Evolutionary conservation across 2,329 filamentous ascomycete species (phyloP).

Genomic region (Xylaria sp.): DNA sequence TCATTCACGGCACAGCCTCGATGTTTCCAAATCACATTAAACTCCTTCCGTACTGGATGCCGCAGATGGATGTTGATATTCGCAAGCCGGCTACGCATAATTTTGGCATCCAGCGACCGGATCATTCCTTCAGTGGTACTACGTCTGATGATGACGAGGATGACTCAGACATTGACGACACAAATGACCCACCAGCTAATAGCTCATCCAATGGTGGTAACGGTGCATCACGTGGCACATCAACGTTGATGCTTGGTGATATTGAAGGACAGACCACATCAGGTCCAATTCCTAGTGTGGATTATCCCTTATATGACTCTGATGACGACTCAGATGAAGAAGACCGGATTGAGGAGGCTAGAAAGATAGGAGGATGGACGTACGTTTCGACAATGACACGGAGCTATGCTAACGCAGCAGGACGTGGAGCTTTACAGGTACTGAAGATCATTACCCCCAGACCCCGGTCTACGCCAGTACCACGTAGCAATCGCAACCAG

Average conservation of each 20-base stretch:
- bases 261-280: conserved; percentile 84
- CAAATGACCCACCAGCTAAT: conserved; percentile 39
- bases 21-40: conserved; percentile 89
- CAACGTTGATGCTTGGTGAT: conserved; percentile 58
- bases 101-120: conserved; percentile 88
- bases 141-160: conserved; percentile 81
- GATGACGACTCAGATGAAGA: conserved; percentile 82
- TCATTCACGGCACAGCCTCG: conserved; percentile 92
- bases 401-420: conserved; percentile 57
- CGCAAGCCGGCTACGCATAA: conserved; percentile 88
- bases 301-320: conserved; percentile 91
- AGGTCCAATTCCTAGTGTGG: conserved; percentile 68
- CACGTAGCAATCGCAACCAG: conserved; percentile 64
- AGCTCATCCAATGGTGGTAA: conserved; percentile 34
- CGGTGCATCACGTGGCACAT: conserved; percentile 39
- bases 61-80: conserved; percentile 98
- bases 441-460: conserved; percentile 64
- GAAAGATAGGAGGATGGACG: conserved; percentile 77
- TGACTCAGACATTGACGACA: conserved; percentile 73
- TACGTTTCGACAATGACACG: conserved; percentile 73
- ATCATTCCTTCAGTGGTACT: conserved; percentile 77
- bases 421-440: conserved; percentile 55
- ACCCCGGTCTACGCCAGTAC: conserved; percentile 66
- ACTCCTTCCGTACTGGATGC: conserved; percentile 95
- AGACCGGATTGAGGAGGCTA: conserved; percentile 80